Base-by-base conservation (phyloP, 2,329 filamentous ascomycete species). In the Emmonsia crescens region DNA sequence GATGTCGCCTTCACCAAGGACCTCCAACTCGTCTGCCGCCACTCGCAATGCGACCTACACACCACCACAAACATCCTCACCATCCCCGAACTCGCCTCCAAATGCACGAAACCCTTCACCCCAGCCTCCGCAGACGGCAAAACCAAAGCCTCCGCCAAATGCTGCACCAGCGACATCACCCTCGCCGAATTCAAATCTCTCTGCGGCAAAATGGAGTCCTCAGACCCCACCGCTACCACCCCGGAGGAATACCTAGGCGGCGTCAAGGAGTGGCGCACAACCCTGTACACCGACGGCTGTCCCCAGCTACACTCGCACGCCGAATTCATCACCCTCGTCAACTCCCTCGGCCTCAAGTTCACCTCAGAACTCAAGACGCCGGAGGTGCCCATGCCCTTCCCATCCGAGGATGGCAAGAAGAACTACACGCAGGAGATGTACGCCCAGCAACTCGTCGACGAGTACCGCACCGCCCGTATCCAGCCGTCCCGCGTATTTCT, bases 131-230 rank as follows among this genome's bases (percentile, higher is more conserved):
- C 72, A 19, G 74, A 78, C 64, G 82, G 79, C 59, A 74, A 73
- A 5, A 68, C 77, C 0, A 38, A 55, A 31, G 87, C 87, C 1
- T 78, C 75, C 19, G 86, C 85, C 14, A 83, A 82, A 66, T 89
- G 87, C 78, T 89, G 87, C 78, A 89, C 87, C 2, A 85, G 81
- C 67, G 87, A 89, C 69, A 83, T 89, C 68, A 89, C 86, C 0
- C 75, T 87, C 42, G 78, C 78, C 54, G 87, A 89, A 73, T 89
- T 84, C 78, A 83, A 84, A 73, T 77, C 80, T 5, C 81, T 89
- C 5, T 89, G 87, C 74, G 82, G 81, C 68, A 89, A 88, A 75
- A 88, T 88, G 85, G 87, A 89, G 68, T 82, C 82, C 57, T 82
- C 75, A 69, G 85, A 87, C 68, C 72, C 78, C 65, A 79, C 76